These are phyloP conservation scores for Triadica sebifera DNA, from an alignment of 345 rosid species.

Conservation along the genomic window DNA sequence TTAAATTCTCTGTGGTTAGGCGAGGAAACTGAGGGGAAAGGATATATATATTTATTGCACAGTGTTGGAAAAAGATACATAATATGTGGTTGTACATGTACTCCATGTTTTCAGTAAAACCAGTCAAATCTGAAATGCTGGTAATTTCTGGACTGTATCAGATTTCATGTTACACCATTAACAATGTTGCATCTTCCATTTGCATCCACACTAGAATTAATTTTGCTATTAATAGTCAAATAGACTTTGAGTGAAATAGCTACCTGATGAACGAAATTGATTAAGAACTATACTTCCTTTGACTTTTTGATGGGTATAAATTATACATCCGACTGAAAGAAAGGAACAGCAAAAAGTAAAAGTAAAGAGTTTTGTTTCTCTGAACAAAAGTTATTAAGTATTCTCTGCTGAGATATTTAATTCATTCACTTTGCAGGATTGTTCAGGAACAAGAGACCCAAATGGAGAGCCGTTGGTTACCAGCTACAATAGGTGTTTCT, in stretches of 20 bases:
- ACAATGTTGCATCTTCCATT: neutral
- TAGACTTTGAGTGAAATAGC: neutral
- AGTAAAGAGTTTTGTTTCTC: neutral
- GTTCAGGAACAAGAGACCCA: constrained; percentile 64
- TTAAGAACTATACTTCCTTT: neutral
- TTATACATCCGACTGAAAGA: neutral
- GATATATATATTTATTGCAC: too few relatives aligned
- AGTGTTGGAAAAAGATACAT: too few relatives aligned
- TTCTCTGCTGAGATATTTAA: neutral
- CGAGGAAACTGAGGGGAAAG: too few relatives aligned
- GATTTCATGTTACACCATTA: neutral
- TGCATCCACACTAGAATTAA: neutral
- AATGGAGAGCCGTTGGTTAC: constrained; percentile 83
- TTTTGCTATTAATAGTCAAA: neutral
- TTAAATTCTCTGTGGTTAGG: too few relatives aligned
- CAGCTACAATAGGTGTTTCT: constrained; percentile 82
- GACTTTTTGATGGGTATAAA: neutral
- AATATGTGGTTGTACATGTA: neutral
- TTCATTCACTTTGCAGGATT: constrained; percentile 46
- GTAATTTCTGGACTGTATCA: neutral
- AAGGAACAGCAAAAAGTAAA: neutral
- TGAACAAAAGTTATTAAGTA: neutral
- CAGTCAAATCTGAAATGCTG: neutral
- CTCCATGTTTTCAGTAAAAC: neutral
- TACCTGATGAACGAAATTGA: neutral